Percentiles rank a stretch among this genome's conserved stretches.
These are phyloP conservation scores for Kodamaea kakaduensis DNA, from an alignment of 805 yeast species.

Conservation along the genomic window DNA sequence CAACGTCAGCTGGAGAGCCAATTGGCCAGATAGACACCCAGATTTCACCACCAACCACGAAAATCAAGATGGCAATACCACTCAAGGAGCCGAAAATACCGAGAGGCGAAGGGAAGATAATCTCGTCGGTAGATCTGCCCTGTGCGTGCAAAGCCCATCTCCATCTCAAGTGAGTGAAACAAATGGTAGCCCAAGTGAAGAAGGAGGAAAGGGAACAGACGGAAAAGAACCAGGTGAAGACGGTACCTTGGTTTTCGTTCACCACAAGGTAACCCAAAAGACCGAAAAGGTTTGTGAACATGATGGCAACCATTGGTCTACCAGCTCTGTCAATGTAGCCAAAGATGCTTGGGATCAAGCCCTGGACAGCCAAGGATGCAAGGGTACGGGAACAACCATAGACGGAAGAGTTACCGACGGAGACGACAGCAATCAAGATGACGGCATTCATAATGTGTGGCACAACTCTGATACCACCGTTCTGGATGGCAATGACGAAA, in stretches of 20 bases:
- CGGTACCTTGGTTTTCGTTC: conserved; percentile 25
- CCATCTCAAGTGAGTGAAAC: conserved; percentile 38
- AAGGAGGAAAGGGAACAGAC: conserved; percentile 39
- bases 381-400: conserved; percentile 71
- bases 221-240: conserved; percentile 41
- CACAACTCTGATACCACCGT: conserved; percentile 58
- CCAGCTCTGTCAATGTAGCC: conserved; percentile 40
- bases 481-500: conserved; percentile 65
- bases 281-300: conserved; percentile 32
- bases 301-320: conserved; percentile 39
- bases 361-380: conserved; percentile 65
- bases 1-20: conserved; percentile 26
- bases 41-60: conserved; percentile 34
- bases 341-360: conserved; percentile 54
- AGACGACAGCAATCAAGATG: conserved; percentile 64
- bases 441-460: conserved; percentile 76
- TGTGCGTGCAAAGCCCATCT: conserved; percentile 36
- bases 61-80: conserved; percentile 27
- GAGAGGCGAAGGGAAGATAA: conserved; percentile 30
- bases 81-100: conserved; percentile 37
- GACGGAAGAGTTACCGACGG: conserved; percentile 74
- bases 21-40: conserved; percentile 40
- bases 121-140: conserved; percentile 32
- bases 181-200: conserved; percentile 40
- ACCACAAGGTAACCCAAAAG: conserved; percentile 38